These are phyloP conservation scores for Aristolochia contorta DNA, from an alignment of 164 flowering plant species.

Conservation along the genomic window DNA sequence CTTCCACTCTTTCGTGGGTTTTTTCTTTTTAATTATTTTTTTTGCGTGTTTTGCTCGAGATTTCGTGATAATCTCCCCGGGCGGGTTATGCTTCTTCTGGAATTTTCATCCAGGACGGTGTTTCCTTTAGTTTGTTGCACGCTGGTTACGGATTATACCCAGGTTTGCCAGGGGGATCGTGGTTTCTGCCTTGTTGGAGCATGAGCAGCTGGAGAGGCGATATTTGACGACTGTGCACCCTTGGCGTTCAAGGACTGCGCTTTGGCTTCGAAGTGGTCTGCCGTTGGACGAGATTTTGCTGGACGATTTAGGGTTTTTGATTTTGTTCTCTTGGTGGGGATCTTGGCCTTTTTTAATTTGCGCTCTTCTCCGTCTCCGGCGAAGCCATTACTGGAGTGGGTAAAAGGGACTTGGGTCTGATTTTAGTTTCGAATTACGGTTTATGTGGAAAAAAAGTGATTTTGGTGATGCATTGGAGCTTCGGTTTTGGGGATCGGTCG, in stretches of 20 bases:
- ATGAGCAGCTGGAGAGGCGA: no score
- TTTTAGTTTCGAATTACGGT: background rate
- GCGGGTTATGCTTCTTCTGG: slow-evolving; percentile 12
- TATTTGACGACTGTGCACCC: no score
- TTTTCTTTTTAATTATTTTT: no score
- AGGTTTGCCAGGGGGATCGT: no score
- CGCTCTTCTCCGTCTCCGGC: background rate
- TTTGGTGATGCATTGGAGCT: slow-evolving; percentile 5
- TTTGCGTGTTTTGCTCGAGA: slow-evolving; percentile 4
- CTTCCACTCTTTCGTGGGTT: no score
- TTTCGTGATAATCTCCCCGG: slow-evolving; percentile 7
- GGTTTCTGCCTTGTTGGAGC: no score
- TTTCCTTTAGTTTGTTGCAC: no score
- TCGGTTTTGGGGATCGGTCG: slow-evolving; percentile 4
- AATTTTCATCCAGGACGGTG: background rate
- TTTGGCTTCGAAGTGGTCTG: no score
- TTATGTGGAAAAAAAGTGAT: background rate
- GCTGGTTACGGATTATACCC: no score
- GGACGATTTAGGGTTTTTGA: no score
- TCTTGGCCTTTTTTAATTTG: background rate
- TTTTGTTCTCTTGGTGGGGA: background rate
- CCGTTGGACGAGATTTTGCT: no score
- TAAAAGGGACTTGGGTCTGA: background rate
- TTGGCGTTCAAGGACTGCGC: no score
- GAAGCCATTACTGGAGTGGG: background rate